phyloP scores from a whole-genome alignment of 768 basidiomycete genomes.

The Rhizopogon roseolus region DNA sequence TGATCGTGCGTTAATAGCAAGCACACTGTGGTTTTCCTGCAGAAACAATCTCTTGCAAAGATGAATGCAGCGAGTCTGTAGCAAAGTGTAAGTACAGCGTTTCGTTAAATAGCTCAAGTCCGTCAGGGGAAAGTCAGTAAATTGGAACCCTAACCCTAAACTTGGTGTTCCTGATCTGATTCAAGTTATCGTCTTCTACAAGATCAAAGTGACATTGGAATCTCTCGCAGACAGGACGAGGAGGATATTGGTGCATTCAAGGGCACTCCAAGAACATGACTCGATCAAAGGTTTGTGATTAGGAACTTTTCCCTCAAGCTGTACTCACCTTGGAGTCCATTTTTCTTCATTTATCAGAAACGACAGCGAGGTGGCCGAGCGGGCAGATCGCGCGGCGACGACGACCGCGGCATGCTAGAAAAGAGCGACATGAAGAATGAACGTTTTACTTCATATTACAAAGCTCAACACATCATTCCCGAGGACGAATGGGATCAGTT shows the following conservation, averaged over 20 bases:
- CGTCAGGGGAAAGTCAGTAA: neutral
- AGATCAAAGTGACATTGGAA: too few relatives aligned
- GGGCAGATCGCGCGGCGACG: slow-evolving; percentile 24
- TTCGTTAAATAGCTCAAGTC: too few relatives aligned
- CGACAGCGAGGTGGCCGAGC: slow-evolving; percentile 10
- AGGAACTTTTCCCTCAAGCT: neutral
- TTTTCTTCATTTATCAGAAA: slow-evolving; percentile 7
- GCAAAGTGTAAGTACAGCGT: too few relatives aligned
- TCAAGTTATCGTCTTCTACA: neutral
- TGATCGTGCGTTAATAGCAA: too few relatives aligned
- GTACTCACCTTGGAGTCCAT: neutral
- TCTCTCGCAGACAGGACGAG: neutral
- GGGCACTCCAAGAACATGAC: neutral
- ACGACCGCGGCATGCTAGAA: slow-evolving; percentile 49
- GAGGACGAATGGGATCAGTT: slow-evolving; percentile 80
- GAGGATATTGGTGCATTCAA: neutral
- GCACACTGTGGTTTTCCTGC: too few relatives aligned
- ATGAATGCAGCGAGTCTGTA: too few relatives aligned
- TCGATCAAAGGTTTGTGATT: slow-evolving; percentile 4
- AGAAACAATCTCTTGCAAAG: too few relatives aligned
- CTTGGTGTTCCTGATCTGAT: neutral
- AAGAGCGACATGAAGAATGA: slow-evolving; percentile 68
- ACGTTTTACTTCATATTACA: slow-evolving; percentile 64
- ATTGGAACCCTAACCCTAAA: slow-evolving; percentile 1
- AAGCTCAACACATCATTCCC: slow-evolving; percentile 68